Evolutionary conservation across 768 basidiomycete genomes (phyloP).

Genomic region (Tephrocybe sp.): DNA sequence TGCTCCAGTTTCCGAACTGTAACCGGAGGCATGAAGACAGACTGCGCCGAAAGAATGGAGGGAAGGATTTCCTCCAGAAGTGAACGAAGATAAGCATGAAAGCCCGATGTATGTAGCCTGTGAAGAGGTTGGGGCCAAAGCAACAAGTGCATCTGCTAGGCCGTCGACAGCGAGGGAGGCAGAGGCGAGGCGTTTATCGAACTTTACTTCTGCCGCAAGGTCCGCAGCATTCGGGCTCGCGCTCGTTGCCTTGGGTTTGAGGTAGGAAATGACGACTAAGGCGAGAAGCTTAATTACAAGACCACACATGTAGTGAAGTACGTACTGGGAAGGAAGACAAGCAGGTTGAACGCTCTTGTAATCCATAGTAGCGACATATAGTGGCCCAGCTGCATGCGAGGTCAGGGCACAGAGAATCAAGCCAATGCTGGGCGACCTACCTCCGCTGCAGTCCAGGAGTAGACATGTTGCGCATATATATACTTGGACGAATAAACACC

Average conservation of each 20-base stretch:
- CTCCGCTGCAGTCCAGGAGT: slow-evolving; percentile 65
- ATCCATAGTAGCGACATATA: slow-evolving; percentile 74
- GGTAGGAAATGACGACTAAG: slow-evolving; percentile 58
- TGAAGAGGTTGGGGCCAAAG: slow-evolving; percentile 49
- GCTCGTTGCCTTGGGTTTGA: slow-evolving; percentile 50
- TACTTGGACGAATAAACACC: slow-evolving; percentile 78
- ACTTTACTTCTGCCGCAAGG: slow-evolving; percentile 60
- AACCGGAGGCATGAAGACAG: slow-evolving; percentile 56
- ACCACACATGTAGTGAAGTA: neutral
- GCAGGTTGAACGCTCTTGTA: slow-evolving; percentile 61
- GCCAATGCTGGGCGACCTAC: slow-evolving; percentile 21
- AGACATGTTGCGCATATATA: slow-evolving; percentile 73
- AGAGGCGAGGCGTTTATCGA: slow-evolving; percentile 68
- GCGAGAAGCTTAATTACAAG: neutral
- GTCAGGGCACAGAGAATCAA: slow-evolving; percentile 3
- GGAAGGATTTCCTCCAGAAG: slow-evolving; percentile 68
- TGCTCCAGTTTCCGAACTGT: slow-evolving; percentile 50
- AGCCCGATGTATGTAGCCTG: slow-evolving; percentile 54
- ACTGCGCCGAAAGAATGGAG: slow-evolving; percentile 71
- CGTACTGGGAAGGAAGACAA: slow-evolving; percentile 70
- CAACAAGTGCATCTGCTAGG: slow-evolving; percentile 61
- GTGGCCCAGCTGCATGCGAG: slow-evolving; percentile 56
- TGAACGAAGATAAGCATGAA: slow-evolving; percentile 64
- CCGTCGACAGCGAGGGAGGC: slow-evolving; percentile 69
- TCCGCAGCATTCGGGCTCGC: slow-evolving; percentile 35